Conservation (phyloP, 805 yeast genomes). For the Saccharomyces eubayanus region DNA sequence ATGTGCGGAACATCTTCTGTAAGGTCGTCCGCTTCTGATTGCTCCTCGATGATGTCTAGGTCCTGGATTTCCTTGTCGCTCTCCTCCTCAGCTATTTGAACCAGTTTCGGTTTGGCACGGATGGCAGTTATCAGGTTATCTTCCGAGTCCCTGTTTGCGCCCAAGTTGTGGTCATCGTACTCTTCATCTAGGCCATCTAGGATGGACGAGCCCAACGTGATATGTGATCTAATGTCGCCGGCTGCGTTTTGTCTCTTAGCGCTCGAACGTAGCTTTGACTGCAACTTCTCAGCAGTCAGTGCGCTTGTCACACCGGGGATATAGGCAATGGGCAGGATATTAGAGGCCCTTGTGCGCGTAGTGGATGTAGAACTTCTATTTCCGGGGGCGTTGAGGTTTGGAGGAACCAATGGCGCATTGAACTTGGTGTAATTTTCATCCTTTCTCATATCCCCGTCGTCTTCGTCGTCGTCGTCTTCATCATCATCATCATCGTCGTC, state of each 20-base stretch:
- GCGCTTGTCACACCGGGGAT: constrained; percentile 77
- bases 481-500: constrained; percentile 22
- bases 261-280: neutral
- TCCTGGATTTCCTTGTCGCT: constrained; percentile 8
- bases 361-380: constrained; percentile 46
- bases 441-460: constrained; percentile 14
- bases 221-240: constrained; percentile 28
- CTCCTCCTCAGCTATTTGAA: constrained; percentile 29
- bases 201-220: constrained; percentile 37
- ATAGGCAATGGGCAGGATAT: constrained; percentile 84
- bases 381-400: constrained; percentile 10
- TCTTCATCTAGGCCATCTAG: constrained; percentile 34
- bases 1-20: constrained; percentile 2
- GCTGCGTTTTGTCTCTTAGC: constrained; percentile 6
- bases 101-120: constrained; percentile 63
- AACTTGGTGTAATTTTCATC: constrained; percentile 24
- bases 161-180: constrained; percentile 14
- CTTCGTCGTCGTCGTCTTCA: constrained; percentile 13
- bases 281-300: constrained; percentile 5
- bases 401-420: constrained; percentile 24
- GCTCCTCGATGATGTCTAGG: constrained; percentile 6
- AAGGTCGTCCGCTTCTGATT: neutral
- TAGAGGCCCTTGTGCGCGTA: constrained; percentile 70
- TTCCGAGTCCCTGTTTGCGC: constrained; percentile 33
- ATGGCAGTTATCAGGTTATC: constrained; percentile 55